Evolutionary conservation across 2,329 filamentous ascomycete genomes (phyloP).

Genomic region (Fusarium sp.): DNA sequence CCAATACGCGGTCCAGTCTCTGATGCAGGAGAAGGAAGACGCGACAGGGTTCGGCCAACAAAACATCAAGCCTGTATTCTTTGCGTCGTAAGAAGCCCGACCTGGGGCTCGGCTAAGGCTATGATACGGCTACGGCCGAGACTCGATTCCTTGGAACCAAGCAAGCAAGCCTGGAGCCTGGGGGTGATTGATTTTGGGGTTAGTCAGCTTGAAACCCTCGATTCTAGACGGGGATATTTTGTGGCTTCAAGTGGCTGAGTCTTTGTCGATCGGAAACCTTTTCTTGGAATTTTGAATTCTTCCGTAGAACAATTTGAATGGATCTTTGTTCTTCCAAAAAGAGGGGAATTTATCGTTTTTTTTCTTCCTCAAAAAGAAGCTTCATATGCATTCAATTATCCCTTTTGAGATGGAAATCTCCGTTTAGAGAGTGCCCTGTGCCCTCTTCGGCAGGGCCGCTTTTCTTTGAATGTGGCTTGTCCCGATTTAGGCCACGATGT

Average conservation of each 20-base stretch:
- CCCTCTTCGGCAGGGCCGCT: background rate
- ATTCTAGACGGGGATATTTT: background rate
- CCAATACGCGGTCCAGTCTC: background rate
- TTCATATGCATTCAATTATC: background rate
- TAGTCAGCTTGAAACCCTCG: background rate
- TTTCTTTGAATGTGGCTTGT: background rate
- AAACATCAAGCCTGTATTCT: background rate
- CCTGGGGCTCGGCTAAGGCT: slow-evolving; percentile 7
- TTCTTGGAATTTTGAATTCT: background rate
- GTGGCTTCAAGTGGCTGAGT: background rate
- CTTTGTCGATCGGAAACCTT: background rate
- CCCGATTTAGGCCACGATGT: background rate
- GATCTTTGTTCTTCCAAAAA: background rate
- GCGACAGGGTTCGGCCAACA: background rate
- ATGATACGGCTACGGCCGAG: slow-evolving; percentile 11
- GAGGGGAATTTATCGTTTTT: background rate
- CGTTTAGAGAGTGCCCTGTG: background rate
- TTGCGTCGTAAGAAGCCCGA: background rate
- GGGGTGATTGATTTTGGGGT: background rate
- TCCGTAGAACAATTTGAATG: background rate
- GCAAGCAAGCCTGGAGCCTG: background rate
- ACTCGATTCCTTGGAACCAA: background rate
- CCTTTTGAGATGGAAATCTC: background rate
- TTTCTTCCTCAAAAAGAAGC: background rate
- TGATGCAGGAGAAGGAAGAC: background rate